These are phyloP conservation scores for Clohesyomyces aquaticus DNA, from an alignment of 495 filamentous ascomycete species.

Conservation along the genomic window DNA sequence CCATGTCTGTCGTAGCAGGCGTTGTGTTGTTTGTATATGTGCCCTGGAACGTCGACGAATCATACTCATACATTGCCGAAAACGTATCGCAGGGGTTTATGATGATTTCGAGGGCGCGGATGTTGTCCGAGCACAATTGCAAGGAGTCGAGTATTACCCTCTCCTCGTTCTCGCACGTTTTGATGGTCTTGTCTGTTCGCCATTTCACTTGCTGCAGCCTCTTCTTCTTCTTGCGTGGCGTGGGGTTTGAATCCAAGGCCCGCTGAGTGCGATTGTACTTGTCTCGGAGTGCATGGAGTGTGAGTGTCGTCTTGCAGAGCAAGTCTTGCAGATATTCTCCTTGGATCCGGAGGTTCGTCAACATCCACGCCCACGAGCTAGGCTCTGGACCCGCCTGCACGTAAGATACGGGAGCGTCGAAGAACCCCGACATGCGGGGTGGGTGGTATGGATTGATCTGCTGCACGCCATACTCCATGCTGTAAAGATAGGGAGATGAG, in stretches of 20 bases:
- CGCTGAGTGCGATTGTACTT: constrained; percentile 34
- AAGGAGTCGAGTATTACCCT: constrained; percentile 33
- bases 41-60: not conserved
- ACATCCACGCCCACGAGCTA: constrained; percentile 13
- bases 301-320: constrained; percentile 33
- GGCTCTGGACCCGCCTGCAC: constrained; percentile 13
- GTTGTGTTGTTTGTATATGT: not conserved
- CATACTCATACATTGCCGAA: constrained; percentile 16
- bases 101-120: constrained; percentile 26
- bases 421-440: constrained; percentile 19
- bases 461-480: constrained; percentile 16
- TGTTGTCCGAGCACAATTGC: constrained; percentile 27
- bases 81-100: constrained; percentile 1
- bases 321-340: constrained; percentile 31
- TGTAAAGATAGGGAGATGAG: constrained; percentile 1
- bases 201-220: constrained; percentile 33
- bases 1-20: constrained; percentile 17
- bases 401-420: constrained; percentile 15
- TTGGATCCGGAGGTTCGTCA: constrained; percentile 16
- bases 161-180: constrained; percentile 38
- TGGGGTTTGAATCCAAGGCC: constrained; percentile 8
- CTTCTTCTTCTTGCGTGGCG: constrained; percentile 35
- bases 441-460: constrained; percentile 6
- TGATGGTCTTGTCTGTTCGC: constrained; percentile 37
- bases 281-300: constrained; percentile 33